Evolutionary conservation across 2,329 filamentous ascomycete species (phyloP).

Genomic region (Aspergillus sp.): DNA sequence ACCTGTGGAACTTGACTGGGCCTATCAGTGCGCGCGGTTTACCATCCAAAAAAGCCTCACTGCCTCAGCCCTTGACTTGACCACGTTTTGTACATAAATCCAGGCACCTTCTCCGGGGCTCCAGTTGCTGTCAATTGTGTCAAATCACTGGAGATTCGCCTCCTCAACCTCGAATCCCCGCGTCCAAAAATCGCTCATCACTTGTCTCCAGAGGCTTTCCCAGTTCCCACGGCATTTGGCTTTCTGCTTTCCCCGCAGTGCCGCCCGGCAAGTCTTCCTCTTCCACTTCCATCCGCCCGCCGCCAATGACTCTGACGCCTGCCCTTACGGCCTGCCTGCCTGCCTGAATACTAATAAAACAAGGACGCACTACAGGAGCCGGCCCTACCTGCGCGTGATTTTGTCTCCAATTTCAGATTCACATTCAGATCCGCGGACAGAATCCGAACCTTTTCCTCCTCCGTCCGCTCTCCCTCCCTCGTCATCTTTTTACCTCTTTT

Average conservation of each 20-base stretch:
- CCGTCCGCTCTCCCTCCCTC: background rate
- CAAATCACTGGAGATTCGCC: background rate
- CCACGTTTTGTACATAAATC: conserved; percentile 12
- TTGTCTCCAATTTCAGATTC: conserved; percentile 12
- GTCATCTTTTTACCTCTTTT: conserved; percentile 3
- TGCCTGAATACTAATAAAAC: conserved; percentile 3
- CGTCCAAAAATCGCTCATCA: background rate
- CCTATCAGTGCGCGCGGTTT: conserved; percentile 8
- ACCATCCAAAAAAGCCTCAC: conserved; percentile 15
- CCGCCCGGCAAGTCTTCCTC: conserved; percentile 14
- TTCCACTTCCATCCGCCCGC: conserved; percentile 16
- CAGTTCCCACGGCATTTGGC: background rate
- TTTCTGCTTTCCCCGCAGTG: conserved; percentile 15
- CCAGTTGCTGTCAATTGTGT: background rate
- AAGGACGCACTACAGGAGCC: background rate
- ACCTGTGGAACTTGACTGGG: conserved; percentile 9
- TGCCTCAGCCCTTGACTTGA: conserved; percentile 13
- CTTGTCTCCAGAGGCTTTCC: background rate
- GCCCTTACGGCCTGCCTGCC: background rate
- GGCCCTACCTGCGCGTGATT: conserved; percentile 4
- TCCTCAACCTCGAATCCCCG: background rate
- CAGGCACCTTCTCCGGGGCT: conserved; percentile 5
- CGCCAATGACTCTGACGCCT: conserved; percentile 5
- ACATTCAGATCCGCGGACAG: background rate
- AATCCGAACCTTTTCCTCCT: conserved; percentile 4